Evolutionary conservation across 306 rosid species (phyloP), one percentile per base, ranked within the genome.

Genomic region (Cucumis melo): DNA sequence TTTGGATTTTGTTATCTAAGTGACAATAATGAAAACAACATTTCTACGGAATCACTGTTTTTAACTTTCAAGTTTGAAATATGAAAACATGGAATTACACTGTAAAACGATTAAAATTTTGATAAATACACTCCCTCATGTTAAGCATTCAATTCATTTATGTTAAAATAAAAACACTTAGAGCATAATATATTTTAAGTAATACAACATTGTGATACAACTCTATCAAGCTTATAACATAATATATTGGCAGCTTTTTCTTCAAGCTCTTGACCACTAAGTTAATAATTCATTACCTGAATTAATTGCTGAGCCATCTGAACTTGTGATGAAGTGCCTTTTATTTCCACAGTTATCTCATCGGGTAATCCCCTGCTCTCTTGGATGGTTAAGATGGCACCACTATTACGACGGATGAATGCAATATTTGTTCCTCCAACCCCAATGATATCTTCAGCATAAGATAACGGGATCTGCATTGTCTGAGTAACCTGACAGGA

Each of bases 401-500:
- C 97, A 63, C 99, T 94, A 61, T 89, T 88, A 21, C 92, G 92
- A 17, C 98, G 98, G 80, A 94, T 92, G 85, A 82, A 92, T 72
- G 91, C 99, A 64, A 94, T 94, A 82, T 87, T 94, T 44, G 92
- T 76, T 80, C 99, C 99, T 86, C 91, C 96, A 80, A 91, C 79
- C 62, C 99, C 99, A 78, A 94, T 92, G 64, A 94, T 94, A 82
- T 91, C 96, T 86, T 94, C 99, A 0, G 98, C 99, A 73, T 90
- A 94, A 65, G 99, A 90, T 21, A 94, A 82, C 62, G 99, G 99
- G 80, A 94, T 87, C 89, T 92, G 97, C 98, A 94, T 90, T 57
- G 99, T 94, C 86, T 94, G 99, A 21, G 92, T 82, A 61, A 94
- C 87, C 99, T 94, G 88, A 80, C 55, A 75, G 79, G 75, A 75